A percentile compares a stretch with the other conserved stretches of the same genome.
These are phyloP conservation scores for Rhododendron ovatum DNA, from an alignment of 148 eudicot genomes.

Conservation along the genomic window DNA sequence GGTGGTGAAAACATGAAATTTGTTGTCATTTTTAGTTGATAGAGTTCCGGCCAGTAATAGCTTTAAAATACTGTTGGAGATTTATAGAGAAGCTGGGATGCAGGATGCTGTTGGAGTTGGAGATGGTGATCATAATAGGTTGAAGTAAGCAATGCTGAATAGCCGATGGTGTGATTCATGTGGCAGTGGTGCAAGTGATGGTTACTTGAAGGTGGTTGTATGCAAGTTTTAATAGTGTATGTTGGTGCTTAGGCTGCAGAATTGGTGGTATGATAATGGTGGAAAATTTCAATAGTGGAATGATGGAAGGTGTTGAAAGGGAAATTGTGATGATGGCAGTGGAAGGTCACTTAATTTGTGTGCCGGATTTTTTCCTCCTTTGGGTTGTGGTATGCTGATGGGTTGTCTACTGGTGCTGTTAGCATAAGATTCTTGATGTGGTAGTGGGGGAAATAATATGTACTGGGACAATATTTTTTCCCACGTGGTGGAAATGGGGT, in stretches of 20 bases:
- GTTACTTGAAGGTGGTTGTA: slow-evolving; percentile 5
- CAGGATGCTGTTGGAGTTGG: slow-evolving; percentile 3
- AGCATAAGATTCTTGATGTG: not conserved
- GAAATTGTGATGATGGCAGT: not conserved
- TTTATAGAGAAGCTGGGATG: not conserved
- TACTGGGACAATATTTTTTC: not conserved
- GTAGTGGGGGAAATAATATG: not conserved
- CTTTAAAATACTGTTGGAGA: not conserved
- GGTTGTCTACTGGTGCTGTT: not conserved
- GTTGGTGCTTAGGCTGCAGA: not conserved
- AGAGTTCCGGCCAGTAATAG: not conserved
- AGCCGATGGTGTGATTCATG: not conserved
- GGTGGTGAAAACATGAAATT: not conserved
- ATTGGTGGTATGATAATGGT: not conserved
- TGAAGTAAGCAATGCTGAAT: not conserved
- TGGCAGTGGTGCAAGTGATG: not conserved
- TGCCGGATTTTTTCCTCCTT: not conserved
- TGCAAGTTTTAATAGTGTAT: not conserved
- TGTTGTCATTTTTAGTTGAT: not conserved
- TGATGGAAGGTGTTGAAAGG: not conserved
- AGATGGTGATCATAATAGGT: not conserved
- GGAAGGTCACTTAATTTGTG: not conserved
- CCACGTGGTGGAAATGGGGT: not conserved
- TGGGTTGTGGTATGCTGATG: not conserved
- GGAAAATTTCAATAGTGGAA: not conserved